These are phyloP conservation scores for Biscogniauxia marginata DNA, from an alignment of 2,329 filamentous ascomycete species.

Conservation along the genomic window DNA sequence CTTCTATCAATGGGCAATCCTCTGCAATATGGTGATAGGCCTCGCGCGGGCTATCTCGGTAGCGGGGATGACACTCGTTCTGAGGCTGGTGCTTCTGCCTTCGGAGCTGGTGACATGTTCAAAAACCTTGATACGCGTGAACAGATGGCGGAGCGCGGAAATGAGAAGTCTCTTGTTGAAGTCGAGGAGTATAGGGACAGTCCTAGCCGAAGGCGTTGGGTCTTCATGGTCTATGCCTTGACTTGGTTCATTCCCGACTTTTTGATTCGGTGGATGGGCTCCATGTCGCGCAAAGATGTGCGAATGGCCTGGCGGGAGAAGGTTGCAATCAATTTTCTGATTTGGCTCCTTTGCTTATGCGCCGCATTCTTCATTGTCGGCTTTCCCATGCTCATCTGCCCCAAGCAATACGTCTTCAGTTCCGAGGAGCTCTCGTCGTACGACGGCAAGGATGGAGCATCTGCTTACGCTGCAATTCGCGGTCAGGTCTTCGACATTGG, in stretches of 20 bases:
- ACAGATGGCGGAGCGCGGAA: constrained; percentile 92
- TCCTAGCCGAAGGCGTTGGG: constrained; percentile 83
- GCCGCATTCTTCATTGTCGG: constrained; percentile 87
- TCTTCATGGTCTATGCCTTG: constrained; percentile 76
- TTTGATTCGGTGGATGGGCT: constrained; percentile 69
- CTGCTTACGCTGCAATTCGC: constrained; percentile 76
- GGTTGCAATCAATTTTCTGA: constrained; percentile 94
- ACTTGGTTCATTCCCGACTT: constrained; percentile 91
- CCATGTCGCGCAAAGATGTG: constrained; percentile 90
- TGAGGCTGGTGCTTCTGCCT: constrained; percentile 87
- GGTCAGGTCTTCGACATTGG: constrained; percentile 85
- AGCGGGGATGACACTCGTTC: constrained; percentile 81
- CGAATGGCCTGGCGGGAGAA: constrained; percentile 95
- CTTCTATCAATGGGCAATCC: constrained; percentile 51
- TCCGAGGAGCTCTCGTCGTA: constrained; percentile 70
- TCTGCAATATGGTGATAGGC: constrained; percentile 71
- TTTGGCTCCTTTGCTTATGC: constrained; percentile 80
- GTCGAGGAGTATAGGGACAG: constrained; percentile 82
- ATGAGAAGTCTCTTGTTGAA: constrained; percentile 85
- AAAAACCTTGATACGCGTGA: constrained; percentile 91
- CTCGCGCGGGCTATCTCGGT: constrained; percentile 77
- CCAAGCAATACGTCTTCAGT: constrained; percentile 85
- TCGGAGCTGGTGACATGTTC: constrained; percentile 96
- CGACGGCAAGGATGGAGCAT: constrained; percentile 66
- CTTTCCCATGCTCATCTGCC: constrained; percentile 87